phyloP scores from a whole-genome alignment of 257 asterid genomes.

The Solanum lycopersicoides region DNA sequence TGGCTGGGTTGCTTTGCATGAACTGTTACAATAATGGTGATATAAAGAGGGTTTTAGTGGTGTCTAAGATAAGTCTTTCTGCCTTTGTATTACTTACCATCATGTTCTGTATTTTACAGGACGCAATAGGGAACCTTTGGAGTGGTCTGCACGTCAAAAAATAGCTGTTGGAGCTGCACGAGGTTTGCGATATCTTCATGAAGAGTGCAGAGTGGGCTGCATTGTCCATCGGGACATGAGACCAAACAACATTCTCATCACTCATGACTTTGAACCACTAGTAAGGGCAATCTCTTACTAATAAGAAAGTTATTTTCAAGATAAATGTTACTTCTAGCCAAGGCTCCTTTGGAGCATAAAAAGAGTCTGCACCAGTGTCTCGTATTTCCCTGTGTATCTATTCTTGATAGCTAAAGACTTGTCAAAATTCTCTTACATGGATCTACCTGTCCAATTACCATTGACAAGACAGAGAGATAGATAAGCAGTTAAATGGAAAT shows the following conservation, averaged over 20 bases:
- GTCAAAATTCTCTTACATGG: background rate
- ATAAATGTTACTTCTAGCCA: background rate
- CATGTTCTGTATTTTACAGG: constrained; percentile 30
- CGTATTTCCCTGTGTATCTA: background rate
- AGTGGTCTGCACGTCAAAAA: constrained; percentile 82
- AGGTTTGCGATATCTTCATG: constrained; percentile 90
- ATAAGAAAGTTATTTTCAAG: background rate
- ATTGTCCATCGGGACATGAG: constrained; percentile 94
- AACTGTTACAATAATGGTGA: background rate
- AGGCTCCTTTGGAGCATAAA: background rate
- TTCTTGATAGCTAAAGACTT: background rate
- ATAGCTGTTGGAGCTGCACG: constrained; percentile 94
- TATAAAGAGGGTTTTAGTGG: background rate
- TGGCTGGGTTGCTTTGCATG: background rate
- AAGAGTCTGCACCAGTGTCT: background rate
- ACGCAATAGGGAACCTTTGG: constrained; percentile 41
- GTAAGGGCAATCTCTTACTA: constrained; percentile 21
- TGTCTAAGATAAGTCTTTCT: background rate
- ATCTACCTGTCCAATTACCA: background rate
- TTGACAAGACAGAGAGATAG: background rate
- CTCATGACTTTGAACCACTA: constrained; percentile 92
- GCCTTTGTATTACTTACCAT: background rate
- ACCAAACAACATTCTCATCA: constrained; percentile 86
- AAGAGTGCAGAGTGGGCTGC: constrained; percentile 96
- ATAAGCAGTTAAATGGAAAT: background rate